Evolutionary conservation across 306 rosid genomes (phyloP).

Genomic region (Inga laurina): DNA sequence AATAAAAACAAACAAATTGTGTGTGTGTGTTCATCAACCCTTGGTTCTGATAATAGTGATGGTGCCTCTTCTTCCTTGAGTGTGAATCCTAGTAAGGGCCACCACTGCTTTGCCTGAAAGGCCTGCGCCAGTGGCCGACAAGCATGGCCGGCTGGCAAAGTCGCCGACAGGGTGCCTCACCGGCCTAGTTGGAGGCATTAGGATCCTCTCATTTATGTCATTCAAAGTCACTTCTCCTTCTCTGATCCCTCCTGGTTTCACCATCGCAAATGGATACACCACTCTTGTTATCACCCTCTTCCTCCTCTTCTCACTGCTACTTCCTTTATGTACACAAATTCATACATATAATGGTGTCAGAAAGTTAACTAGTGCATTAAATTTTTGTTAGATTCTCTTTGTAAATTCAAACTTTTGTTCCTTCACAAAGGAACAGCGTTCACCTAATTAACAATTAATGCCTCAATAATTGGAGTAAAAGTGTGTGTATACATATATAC

Average conservation of each 20-base stretch:
- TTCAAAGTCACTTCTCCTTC: conserved; percentile 90
- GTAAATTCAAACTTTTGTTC: not conserved
- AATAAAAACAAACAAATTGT: conserved; percentile 32
- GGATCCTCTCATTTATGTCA: conserved; percentile 87
- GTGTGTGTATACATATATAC: conserved; percentile 12
- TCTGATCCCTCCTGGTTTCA: conserved; percentile 80
- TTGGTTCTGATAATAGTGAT: conserved; percentile 96
- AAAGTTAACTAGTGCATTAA: not conserved
- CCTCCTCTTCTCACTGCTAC: conserved; percentile 29
- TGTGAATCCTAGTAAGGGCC: conserved; percentile 90
- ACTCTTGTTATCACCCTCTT: conserved; percentile 45
- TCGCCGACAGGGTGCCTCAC: conserved; percentile 97
- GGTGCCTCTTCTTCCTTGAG: conserved; percentile 90
- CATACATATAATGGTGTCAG: not conserved
- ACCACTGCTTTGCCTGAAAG: conserved; percentile 97
- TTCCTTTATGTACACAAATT: conserved; percentile 24
- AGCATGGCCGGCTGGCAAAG: conserved; percentile 93
- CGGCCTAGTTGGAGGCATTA: conserved; percentile 91
- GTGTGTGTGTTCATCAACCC: conserved; percentile 43
- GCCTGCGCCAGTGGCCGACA: conserved; percentile 73
- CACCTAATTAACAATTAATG: not conserved
- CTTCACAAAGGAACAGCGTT: not conserved
- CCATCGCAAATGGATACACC: conserved; percentile 88
- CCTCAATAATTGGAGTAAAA: not conserved
- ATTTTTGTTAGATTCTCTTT: not conserved